A percentile compares a stretch with the other conserved stretches of the same genome.
phyloP scores from a whole-genome alignment of 768 basidiomycete species.

The Lepiota brunneoincarnata region DNA sequence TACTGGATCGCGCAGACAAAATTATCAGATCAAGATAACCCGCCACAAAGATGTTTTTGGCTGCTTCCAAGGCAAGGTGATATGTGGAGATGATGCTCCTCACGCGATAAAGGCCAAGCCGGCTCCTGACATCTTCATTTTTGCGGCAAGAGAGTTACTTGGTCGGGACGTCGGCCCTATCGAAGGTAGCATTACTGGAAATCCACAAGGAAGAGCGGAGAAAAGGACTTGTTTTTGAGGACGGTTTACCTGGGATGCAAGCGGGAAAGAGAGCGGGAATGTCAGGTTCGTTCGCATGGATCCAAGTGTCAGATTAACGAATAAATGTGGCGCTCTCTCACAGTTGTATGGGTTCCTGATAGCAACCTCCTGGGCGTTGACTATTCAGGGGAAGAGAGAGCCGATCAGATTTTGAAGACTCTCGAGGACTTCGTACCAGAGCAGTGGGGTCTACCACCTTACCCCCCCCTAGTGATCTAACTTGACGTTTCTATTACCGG shows the following conservation, averaged over 20 bases:
- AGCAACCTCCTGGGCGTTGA: conserved; percentile 54
- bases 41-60: conserved; percentile 59
- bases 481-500: conserved; percentile 1
- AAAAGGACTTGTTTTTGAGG: conserved; percentile 80
- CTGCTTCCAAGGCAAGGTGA: conserved; percentile 59
- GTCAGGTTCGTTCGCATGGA: conserved; percentile 52
- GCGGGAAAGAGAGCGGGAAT: conserved; percentile 85
- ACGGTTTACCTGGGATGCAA: conserved; percentile 72
- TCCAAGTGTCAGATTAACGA: background rate
- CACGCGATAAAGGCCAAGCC: conserved; percentile 70
- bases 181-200: conserved; percentile 27
- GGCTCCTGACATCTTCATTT: conserved; percentile 76
- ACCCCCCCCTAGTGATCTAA: conserved; percentile 22
- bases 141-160: conserved; percentile 61
- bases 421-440: conserved; percentile 77
- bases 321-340: conserved; percentile 4
- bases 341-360: conserved; percentile 89
- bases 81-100: conserved; percentile 69
- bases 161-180: conserved; percentile 54
- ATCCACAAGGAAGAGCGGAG: conserved; percentile 45
- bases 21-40: conserved; percentile 64
- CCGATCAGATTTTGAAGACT: conserved; percentile 59
- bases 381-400: conserved; percentile 44
- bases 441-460: conserved; percentile 81
- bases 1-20: conserved; percentile 67